phyloP scores from a whole-genome alignment of 169 alveolate genomes.

The Pseudocohnilembus persalinus region DNA sequence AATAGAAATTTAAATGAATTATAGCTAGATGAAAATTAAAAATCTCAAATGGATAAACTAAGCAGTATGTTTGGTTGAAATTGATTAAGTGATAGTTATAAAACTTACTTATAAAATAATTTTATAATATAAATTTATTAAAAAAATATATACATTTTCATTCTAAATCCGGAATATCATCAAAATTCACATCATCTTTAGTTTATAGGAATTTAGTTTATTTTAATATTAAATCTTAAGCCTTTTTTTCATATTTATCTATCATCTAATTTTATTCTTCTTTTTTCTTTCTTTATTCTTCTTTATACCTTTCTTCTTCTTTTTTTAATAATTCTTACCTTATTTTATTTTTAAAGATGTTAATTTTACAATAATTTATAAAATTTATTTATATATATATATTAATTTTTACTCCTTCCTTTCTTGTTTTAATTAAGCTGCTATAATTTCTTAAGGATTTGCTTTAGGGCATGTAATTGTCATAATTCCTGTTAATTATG shows the following conservation, averaged over 20 bases:
- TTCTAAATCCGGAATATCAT: conserved; percentile 26
- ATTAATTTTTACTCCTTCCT: not conserved
- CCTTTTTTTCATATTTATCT: conserved; percentile 8
- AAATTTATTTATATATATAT: not conserved
- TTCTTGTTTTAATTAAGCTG: not conserved
- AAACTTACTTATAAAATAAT: too few relatives aligned
- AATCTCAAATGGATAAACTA: not conserved
- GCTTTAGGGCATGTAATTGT: conserved; percentile 69
- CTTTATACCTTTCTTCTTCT: not conserved
- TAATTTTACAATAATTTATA: not conserved
- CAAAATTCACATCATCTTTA: conserved; percentile 12
- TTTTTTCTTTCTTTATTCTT: not conserved
- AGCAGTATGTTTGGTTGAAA: not conserved
- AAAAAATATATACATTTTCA: too few relatives aligned
- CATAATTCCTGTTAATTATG: conserved; percentile 72
- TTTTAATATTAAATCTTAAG: not conserved
- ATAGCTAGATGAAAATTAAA: not conserved
- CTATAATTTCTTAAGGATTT: conserved; percentile 19
- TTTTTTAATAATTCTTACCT: not conserved
- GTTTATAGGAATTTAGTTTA: not conserved
- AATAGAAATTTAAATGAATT: not conserved
- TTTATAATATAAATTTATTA: too few relatives aligned
- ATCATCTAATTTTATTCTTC: not conserved
- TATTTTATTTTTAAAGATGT: not conserved
- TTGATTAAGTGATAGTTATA: too few relatives aligned